phyloP scores from a whole-genome alignment of 257 asterid species.

The Jasminum sambac region DNA sequence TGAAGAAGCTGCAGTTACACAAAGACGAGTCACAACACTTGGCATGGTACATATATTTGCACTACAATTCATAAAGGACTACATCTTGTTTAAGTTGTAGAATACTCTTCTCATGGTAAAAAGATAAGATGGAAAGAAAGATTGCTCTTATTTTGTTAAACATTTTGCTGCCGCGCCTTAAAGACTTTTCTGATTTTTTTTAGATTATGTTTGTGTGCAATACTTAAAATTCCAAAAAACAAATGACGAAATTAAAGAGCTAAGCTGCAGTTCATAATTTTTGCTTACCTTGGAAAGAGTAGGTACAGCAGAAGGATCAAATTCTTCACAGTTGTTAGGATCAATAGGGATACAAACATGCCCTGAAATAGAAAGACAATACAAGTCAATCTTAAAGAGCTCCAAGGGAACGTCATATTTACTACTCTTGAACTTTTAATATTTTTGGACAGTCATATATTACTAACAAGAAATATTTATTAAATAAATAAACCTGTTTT shows the following conservation, averaged over 20 bases:
- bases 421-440: background rate
- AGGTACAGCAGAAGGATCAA: constrained; percentile 83
- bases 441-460: constrained; percentile 1
- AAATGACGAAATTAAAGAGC: background rate
- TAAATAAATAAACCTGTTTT: constrained; percentile 61
- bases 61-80: background rate
- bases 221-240: background rate
- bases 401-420: constrained; percentile 1
- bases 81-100: background rate
- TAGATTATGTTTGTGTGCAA: background rate
- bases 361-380: constrained; percentile 40
- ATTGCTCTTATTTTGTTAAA: constrained; percentile 1
- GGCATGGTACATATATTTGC: background rate
- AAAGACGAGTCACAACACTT: constrained; percentile 11
- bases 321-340: constrained; percentile 75
- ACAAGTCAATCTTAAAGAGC: constrained; percentile 4
- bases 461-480: constrained; percentile 16
- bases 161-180: background rate
- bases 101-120: background rate
- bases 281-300: constrained; percentile 71
- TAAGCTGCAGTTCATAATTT: background rate
- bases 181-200: background rate
- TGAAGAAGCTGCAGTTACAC: constrained; percentile 64
- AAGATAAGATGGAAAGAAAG: background rate
- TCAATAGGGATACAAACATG: constrained; percentile 91